Evolutionary conservation across 768 basidiomycete species (phyloP), one percentile per base, ranked within the genome.

Genomic region (Leccinum uliginosum): DNA sequence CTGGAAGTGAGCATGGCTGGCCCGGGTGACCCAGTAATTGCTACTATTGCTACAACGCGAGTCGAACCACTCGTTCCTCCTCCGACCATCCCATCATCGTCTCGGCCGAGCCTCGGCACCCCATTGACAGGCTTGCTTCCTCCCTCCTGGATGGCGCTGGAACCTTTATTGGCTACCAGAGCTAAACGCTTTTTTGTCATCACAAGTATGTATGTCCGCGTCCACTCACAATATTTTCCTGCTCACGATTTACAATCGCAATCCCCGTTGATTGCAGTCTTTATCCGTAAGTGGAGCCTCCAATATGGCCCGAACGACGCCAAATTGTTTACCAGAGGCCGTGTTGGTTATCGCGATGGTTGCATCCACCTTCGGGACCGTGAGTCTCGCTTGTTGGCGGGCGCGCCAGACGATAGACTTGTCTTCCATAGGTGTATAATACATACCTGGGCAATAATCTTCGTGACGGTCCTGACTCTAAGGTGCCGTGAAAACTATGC

Each of bases 281-380:
- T 78, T 58, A 69, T 83, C 63, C 86, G 87, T 89, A 57, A 77
- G 86, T 80, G 34, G 48, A 56, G 57, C 15, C 19, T n/a, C 19
- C 24, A 24, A 50, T 30, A 17, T 30, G 50, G 27, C 23, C 21
- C 46, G 46, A 27, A 57, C 51, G 29, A 40, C 27, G 23, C 44
- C 60, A 24, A 62, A n/a, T n/a, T 14, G 7, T 27, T 19, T 54
- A 63, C 44, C 67, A 92, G 90, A 93, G 76, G 90, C 87, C 1
- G 73, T 87, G 49, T 77, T 85, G 7, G 88, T 93, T 35, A 75
- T 92, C 48, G 78, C 80, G 12, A 85, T 93, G 84, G 85, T 92
- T 54, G 85, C 72, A 35, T 78, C 87, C 34, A 83, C 84, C 14
- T 93, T 91, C 65, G 76, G 79, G 61, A 74, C 81, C 65, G 91